Evolutionary conservation across 768 basidiomycete genomes (phyloP).

Genomic region (Leccinum variicolor): DNA sequence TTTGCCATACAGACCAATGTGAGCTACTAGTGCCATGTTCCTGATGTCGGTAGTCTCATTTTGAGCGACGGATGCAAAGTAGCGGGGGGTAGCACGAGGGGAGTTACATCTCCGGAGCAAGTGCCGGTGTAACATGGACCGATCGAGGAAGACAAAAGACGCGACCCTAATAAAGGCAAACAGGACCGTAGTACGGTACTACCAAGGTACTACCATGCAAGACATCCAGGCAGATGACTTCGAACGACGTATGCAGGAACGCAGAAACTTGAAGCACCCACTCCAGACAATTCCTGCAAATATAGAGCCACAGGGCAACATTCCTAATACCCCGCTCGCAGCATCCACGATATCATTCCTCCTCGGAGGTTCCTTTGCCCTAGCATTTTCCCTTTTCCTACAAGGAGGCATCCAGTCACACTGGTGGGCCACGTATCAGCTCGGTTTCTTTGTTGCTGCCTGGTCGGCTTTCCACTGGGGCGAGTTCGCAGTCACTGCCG

Average conservation of each 20-base stretch:
- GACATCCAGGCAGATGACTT: conserved; percentile 31
- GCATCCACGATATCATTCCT: conserved; percentile 77
- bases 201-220: conserved; percentile 26
- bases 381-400: conserved; percentile 52
- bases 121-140: conserved; percentile 20
- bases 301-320: conserved; percentile 42
- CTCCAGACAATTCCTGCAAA: conserved; percentile 54
- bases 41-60: conserved; percentile 45
- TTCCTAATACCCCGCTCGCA: conserved; percentile 89
- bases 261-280: conserved; percentile 33
- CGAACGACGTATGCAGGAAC: conserved; percentile 45
- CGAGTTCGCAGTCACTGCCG: conserved; percentile 94
- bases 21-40: conserved; percentile 87
- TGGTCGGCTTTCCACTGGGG: conserved; percentile 91
- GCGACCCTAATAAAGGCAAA: conserved; percentile 19
- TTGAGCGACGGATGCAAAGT: conserved; percentile 19
- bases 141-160: neutral
- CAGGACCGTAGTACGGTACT: neutral
- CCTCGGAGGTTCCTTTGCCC: conserved; percentile 69
- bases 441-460: conserved; percentile 79
- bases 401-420: conserved; percentile 40
- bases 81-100: conserved; percentile 12
- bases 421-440: conserved; percentile 70
- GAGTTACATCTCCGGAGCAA: conserved; percentile 10
- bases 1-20: conserved; percentile 58